Percentiles rank a stretch among this genome's conserved stretches.
These are phyloP conservation scores for Kondoa subrosea DNA, from an alignment of 768 basidiomycete species.

Conservation along the genomic window DNA sequence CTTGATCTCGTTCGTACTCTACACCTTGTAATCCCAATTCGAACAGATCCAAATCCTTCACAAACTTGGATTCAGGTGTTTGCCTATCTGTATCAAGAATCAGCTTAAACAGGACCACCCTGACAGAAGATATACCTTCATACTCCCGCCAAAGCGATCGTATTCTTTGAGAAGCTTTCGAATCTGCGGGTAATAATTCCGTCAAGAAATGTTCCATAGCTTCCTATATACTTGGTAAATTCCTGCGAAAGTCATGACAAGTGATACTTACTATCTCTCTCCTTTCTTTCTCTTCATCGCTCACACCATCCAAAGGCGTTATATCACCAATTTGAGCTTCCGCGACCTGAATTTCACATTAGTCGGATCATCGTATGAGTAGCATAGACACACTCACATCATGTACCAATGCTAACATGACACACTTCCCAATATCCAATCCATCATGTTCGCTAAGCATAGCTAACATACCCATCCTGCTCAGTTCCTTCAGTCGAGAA, in stretches of 20 bases:
- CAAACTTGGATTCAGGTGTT: conserved; percentile 62
- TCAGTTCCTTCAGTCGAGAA: background rate
- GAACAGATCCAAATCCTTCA: conserved; percentile 76
- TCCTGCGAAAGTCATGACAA: background rate
- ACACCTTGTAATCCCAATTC: conserved; percentile 75
- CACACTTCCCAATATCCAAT: background rate
- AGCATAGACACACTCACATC: background rate
- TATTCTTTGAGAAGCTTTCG: background rate
- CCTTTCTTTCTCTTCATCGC: background rate
- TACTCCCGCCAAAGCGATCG: background rate
- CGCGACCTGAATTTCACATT: background rate
- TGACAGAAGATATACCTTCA: no score
- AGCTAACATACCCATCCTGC: background rate
- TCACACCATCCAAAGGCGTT: background rate
- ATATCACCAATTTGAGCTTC: background rate
- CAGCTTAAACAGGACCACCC: no score
- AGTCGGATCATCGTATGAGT: background rate
- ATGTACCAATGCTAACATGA: background rate
- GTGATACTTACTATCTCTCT: background rate
- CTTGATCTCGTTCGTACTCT: conserved; percentile 22
- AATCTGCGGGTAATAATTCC: background rate
- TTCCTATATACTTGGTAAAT: background rate
- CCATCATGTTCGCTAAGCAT: background rate
- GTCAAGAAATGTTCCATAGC: background rate
- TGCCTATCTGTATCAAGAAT: no score